These are phyloP conservation scores for Physcomitrellopsis africana DNA, from an alignment of 225 moss, liverwort and hornwort genomes.

Conservation along the genomic window DNA sequence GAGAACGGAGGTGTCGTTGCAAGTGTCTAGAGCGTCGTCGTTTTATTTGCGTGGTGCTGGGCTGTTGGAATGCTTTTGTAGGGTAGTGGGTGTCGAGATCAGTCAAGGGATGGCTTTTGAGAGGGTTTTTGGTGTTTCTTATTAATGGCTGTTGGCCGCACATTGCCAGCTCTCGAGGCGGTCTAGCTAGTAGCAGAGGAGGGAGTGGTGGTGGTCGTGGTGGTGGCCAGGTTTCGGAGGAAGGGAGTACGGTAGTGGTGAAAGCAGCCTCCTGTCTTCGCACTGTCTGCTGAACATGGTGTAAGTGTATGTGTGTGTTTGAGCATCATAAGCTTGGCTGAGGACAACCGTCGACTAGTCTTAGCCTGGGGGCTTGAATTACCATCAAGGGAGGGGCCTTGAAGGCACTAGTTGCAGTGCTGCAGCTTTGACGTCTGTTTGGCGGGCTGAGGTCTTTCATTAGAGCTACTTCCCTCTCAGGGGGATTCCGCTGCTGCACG, in stretches of 20 bases:
- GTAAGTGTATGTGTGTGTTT: slow-evolving; percentile 21
- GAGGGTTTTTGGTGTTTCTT: slow-evolving; percentile 22
- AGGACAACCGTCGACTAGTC: slow-evolving; percentile 15
- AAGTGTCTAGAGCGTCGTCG: slow-evolving; percentile 19
- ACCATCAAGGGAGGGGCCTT: slow-evolving; percentile 30
- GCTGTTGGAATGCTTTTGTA: slow-evolving; percentile 26
- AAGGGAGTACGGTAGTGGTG: slow-evolving; percentile 13
- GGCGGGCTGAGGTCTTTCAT: slow-evolving; percentile 42
- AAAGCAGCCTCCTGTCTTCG: not conserved
- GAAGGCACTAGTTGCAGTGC: slow-evolving; percentile 49
- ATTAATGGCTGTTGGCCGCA: slow-evolving; percentile 35
- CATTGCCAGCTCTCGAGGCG: slow-evolving; percentile 39
- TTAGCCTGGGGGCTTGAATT: slow-evolving; percentile 33
- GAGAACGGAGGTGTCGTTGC: slow-evolving; percentile 24
- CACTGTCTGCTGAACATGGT: slow-evolving; percentile 8
- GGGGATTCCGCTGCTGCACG: slow-evolving; percentile 44
- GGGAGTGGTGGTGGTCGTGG: slow-evolving; percentile 1
- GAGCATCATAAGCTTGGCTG: slow-evolving; percentile 4
- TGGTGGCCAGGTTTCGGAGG: not conserved
- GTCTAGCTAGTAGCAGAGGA: slow-evolving; percentile 33
- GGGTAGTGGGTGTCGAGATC: slow-evolving; percentile 1
- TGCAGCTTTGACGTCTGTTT: slow-evolving; percentile 51
- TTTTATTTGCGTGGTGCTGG: slow-evolving; percentile 19
- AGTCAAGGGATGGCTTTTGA: slow-evolving; percentile 17
- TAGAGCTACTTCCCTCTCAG: slow-evolving; percentile 35